phyloP scores from a whole-genome alignment of 371 early-diverging fungal species.

The Syncephalis plumigaleata region DNA sequence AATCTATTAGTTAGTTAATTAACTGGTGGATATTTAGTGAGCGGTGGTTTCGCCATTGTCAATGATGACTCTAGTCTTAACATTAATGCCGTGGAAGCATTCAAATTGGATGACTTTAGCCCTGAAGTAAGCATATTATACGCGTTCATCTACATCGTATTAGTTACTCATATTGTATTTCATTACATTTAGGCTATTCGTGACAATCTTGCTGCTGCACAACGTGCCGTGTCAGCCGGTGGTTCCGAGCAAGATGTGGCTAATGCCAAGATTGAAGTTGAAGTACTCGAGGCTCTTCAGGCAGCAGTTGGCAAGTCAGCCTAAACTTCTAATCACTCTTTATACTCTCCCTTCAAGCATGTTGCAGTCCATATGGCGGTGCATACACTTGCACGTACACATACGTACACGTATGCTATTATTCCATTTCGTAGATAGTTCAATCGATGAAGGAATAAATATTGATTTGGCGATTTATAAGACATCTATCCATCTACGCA shows the following conservation, averaged over 20 bases:
- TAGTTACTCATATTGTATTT: too few relatives aligned
- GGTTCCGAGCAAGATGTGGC: conserved; percentile 69
- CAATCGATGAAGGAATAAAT: too few relatives aligned
- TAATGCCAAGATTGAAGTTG: conserved; percentile 72
- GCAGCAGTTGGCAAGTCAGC: conserved; percentile 19
- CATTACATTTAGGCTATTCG: conserved; percentile 37
- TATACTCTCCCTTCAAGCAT: background rate
- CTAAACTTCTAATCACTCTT: background rate
- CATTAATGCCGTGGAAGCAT: conserved; percentile 95
- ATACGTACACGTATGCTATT: too few relatives aligned
- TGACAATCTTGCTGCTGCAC: conserved; percentile 69
- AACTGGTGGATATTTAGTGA: conserved; percentile 26
- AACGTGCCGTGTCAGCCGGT: conserved; percentile 35
- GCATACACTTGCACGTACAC: background rate
- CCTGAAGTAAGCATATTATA: conserved; percentile 42
- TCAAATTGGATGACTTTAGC: conserved; percentile 74
- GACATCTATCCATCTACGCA: too few relatives aligned
- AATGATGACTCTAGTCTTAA: conserved; percentile 92
- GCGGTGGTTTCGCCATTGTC: conserved; percentile 93
- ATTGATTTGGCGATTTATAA: too few relatives aligned
- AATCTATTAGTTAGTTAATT: background rate
- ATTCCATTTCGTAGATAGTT: too few relatives aligned
- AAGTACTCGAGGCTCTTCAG: conserved; percentile 78
- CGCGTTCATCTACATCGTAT: too few relatives aligned
- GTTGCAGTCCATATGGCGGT: background rate